Evolutionary conservation across 768 basidiomycete species (phyloP).

Genomic region (Sutorius australiensis): DNA sequence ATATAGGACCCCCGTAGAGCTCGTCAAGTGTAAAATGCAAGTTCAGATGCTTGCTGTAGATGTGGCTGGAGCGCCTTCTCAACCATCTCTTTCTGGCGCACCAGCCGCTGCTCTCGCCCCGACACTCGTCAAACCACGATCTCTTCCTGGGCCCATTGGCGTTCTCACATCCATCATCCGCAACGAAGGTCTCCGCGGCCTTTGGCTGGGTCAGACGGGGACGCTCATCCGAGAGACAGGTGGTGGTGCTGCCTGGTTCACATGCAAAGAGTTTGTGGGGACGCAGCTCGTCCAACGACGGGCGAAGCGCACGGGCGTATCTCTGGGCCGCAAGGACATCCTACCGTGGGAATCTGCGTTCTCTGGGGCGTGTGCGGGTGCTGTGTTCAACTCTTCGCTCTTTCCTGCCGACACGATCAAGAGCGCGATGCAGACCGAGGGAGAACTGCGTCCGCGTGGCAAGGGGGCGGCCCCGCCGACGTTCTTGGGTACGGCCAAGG

Average conservation of each 20-base stretch:
- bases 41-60: conserved; percentile 73
- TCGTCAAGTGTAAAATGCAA: conserved; percentile 98
- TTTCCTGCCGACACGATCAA: conserved; percentile 97
- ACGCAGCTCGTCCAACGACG: conserved; percentile 55
- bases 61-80: conserved; percentile 13
- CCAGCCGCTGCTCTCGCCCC: conserved; percentile 11
- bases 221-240: conserved; percentile 93
- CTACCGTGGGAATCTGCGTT: conserved; percentile 78
- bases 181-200: conserved; percentile 68
- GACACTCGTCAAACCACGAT: conserved; percentile 8
- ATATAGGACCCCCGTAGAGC: conserved; percentile 83
- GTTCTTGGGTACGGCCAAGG: conserved; percentile 56
- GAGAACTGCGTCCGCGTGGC: conserved; percentile 66
- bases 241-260: conserved; percentile 89
- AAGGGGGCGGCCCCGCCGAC: conserved; percentile 33
- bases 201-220: conserved; percentile 97
- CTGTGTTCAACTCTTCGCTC: conserved; percentile 79
- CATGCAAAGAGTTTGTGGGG: conserved; percentile 76
- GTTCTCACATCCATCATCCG: conserved; percentile 64
- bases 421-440: conserved; percentile 91
- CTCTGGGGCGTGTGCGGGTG: conserved; percentile 83
- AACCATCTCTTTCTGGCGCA: conserved; percentile 13
- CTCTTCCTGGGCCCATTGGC: conserved; percentile 69
- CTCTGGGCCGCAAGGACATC: conserved; percentile 45
- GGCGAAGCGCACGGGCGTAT: conserved; percentile 18